Conservation (phyloP, 2,329 filamentous ascomycete genomes). For the Fusarium nodosum region DNA sequence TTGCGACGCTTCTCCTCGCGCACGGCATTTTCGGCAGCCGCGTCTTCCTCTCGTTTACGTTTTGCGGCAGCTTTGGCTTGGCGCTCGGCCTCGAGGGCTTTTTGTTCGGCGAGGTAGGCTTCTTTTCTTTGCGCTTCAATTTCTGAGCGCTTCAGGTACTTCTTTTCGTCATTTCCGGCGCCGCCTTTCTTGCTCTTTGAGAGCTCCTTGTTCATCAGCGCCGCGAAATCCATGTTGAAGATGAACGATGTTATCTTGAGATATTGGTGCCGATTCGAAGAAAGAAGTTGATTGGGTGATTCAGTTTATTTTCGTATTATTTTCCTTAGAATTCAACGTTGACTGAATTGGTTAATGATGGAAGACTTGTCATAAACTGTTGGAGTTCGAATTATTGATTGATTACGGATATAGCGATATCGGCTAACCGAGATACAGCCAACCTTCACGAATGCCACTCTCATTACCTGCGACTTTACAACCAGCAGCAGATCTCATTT, state of each 20-base stretch:
- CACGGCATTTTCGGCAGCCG: slow-evolving; percentile 74
- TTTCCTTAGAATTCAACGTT: not conserved
- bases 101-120: slow-evolving; percentile 86
- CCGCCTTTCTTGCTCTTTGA: slow-evolving; percentile 77
- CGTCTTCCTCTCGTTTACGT: slow-evolving; percentile 90
- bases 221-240: slow-evolving; percentile 89
- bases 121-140: slow-evolving; percentile 84
- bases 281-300: not conserved
- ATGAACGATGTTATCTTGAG: not conserved
- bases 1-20: slow-evolving; percentile 86
- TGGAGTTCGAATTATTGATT: slow-evolving; percentile 30
- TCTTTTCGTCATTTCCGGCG: slow-evolving; percentile 66
- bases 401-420: slow-evolving; percentile 42
- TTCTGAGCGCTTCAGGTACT: slow-evolving; percentile 88
- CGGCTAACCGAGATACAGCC: slow-evolving; percentile 36
- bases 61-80: slow-evolving; percentile 79
- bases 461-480: slow-evolving; percentile 3
- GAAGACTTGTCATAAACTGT: not conserved
- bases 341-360: slow-evolving; percentile 1
- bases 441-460: slow-evolving; percentile 16
- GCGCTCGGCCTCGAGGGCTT: slow-evolving; percentile 77
- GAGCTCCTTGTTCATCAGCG: slow-evolving; percentile 93
- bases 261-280: not conserved
- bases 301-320: not conserved
- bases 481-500: not conserved